A percentile compares a stretch with the other conserved stretches of the same genome.
Conservation (phyloP, 2,329 filamentous ascomycete genomes). For the Trichothecium roseum region DNA sequence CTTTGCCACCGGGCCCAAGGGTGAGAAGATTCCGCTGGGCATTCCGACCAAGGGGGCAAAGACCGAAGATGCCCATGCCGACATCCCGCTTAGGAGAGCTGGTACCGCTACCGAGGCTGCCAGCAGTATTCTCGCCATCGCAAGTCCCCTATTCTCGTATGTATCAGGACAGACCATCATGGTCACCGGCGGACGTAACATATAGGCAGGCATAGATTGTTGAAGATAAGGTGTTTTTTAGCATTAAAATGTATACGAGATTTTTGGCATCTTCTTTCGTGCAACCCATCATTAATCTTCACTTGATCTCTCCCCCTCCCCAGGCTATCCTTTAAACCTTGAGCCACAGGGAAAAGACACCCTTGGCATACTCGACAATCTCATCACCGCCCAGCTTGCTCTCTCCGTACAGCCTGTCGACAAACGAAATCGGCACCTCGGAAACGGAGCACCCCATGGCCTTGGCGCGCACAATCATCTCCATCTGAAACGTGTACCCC, state of each 20-base stretch:
- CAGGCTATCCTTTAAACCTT: slow-evolving; percentile 46
- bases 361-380: slow-evolving; percentile 94
- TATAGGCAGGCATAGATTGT: slow-evolving; percentile 23
- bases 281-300: background rate
- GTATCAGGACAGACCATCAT: slow-evolving; percentile 80
- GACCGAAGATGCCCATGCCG: slow-evolving; percentile 37
- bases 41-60: slow-evolving; percentile 50
- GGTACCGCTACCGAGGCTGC: slow-evolving; percentile 76
- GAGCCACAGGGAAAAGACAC: slow-evolving; percentile 66
- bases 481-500: slow-evolving; percentile 99
- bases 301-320: too few relatives aligned
- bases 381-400: slow-evolving; percentile 90
- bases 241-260: background rate
- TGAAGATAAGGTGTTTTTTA: background rate
- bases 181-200: slow-evolving; percentile 67
- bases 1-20: slow-evolving; percentile 66
- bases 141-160: slow-evolving; percentile 74
- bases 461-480: slow-evolving; percentile 97
- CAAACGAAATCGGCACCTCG: slow-evolving; percentile 93
- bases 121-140: slow-evolving; percentile 64
- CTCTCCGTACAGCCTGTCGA: slow-evolving; percentile 90
- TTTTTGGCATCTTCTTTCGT: background rate
- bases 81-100: slow-evolving; percentile 70
- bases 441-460: slow-evolving; percentile 89
- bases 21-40: slow-evolving; percentile 63